phyloP scores from a whole-genome alignment of 495 filamentous ascomycete genomes.

The Tuber calosporum region DNA sequence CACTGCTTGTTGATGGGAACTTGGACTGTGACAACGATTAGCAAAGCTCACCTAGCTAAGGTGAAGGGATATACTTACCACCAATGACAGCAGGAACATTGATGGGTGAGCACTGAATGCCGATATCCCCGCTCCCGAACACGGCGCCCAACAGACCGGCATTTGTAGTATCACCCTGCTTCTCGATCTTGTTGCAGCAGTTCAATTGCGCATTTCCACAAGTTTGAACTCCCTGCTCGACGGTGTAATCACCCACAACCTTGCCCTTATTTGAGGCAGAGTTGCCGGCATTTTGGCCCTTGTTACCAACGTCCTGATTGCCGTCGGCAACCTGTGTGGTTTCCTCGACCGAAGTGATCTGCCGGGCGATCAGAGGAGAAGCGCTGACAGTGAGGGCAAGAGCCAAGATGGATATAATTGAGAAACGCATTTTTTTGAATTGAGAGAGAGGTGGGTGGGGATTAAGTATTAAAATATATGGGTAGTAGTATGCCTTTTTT shows the following conservation, averaged over 20 bases:
- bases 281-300: constrained; percentile 29
- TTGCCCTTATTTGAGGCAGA: constrained; percentile 25
- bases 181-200: constrained; percentile 38
- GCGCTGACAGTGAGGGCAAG: constrained; percentile 19
- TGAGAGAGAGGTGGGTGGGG: too few species aligned
- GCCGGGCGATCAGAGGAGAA: constrained; percentile 16
- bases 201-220: constrained; percentile 34
- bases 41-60: neutral
- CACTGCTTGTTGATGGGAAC: constrained; percentile 33
- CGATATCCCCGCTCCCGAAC: constrained; percentile 28
- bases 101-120: constrained; percentile 29
- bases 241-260: constrained; percentile 30
- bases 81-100: constrained; percentile 21
- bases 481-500: too few species aligned
- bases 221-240: constrained; percentile 31
- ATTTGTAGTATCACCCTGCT: constrained; percentile 31
- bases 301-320: constrained; percentile 36
- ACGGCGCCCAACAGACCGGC: constrained; percentile 21
- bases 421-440: neutral
- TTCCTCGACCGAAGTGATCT: constrained; percentile 13
- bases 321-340: constrained; percentile 17
- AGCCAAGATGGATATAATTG: constrained; percentile 17
- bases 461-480: too few species aligned
- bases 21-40: constrained; percentile 16
- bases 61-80: constrained; percentile 11